Base-by-base conservation (phyloP, 495 filamentous ascomycete species). In the Aspergillus olivimuriae region DNA sequence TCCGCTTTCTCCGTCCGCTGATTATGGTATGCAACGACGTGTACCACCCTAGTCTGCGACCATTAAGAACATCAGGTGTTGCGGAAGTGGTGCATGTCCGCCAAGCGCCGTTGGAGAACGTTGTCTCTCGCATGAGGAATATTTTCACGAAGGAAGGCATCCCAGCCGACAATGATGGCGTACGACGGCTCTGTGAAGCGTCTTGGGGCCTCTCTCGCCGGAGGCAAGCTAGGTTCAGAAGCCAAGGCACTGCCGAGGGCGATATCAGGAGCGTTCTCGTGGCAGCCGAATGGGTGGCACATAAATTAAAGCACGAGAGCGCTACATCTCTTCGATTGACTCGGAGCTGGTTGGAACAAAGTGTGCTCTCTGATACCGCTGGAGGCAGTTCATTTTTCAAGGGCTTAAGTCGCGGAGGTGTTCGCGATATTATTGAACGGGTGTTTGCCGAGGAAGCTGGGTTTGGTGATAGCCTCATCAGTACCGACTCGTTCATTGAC, bases 11-110 rank as follows among this genome's bases (percentile, higher is more conserved):
- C 63, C 77, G 92, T 36, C 92, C 92, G 0, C 70, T 98, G 24
- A 88, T 98, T 45, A 65, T 96, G 20, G 89, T 98, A 45, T 98
- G 92, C 73, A 98, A 98, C 47, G 92, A 98, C 63, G 77, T 95
- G n/a, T 98, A 98, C 60, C 87, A 94, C 53, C 78, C 92, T 17
- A 86, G 89, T 42, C 74, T 98, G 19, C 78, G 87, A 9, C 87
- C 86, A 15, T 75, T 98, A 14, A 78, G 92, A 20, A 81, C 86
- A 41, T 87, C 87, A 0, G 79, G 74, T 14, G 66, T 85, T 24
- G 92, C 91, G 2, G 92, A 98, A 61, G 78, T 95, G 23, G 84
- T 98, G n/a, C 86, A 92, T 61, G 82, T 94, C 34, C 83, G 91
- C 35, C 90, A 89, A 46, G 89, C 92, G 0, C 82, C 89, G 4